Evolutionary conservation across 2,329 filamentous ascomycete species (phyloP).

Genomic region (Epichloe uncinata): DNA sequence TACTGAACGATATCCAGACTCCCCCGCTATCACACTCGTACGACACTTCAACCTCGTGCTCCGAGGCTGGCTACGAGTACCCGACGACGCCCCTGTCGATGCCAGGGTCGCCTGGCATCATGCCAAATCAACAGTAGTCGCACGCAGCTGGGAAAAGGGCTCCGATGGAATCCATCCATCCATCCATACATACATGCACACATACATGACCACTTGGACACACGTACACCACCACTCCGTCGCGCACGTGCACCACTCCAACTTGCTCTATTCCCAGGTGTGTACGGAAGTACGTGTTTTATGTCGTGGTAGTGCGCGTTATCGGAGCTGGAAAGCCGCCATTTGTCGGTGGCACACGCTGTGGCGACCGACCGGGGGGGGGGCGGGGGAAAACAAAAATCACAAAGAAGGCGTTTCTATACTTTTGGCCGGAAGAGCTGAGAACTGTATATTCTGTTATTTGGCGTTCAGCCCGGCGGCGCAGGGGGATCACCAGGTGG

Average conservation of each 20-base stretch:
- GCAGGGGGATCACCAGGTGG: neutral
- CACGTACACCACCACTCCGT: no score
- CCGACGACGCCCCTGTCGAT: conserved; percentile 62
- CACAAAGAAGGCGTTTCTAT: neutral
- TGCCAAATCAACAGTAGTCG: conserved; percentile 13
- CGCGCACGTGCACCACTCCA: no score
- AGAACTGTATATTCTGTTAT: neutral
- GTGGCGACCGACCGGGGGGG: neutral
- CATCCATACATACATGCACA: neutral
- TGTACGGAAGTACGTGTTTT: neutral
- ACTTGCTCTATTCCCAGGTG: no score
- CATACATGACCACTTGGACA: no score
- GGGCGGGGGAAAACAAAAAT: neutral
- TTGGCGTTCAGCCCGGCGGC: conserved; percentile 4
- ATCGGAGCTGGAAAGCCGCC: neutral
- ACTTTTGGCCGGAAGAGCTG: neutral
- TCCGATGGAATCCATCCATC: no score
- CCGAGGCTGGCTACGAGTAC: conserved; percentile 49
- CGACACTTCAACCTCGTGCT: conserved; percentile 52
- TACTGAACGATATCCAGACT: conserved; percentile 38
- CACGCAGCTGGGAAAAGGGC: no score
- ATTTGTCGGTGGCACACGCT: neutral
- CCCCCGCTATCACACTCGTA: conserved; percentile 64
- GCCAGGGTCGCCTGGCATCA: conserved; percentile 50
- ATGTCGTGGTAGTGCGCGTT: neutral